Evolutionary conservation across 2,329 filamentous ascomycete genomes (phyloP).

Genomic region (Ophiostoma angusticollis): DNA sequence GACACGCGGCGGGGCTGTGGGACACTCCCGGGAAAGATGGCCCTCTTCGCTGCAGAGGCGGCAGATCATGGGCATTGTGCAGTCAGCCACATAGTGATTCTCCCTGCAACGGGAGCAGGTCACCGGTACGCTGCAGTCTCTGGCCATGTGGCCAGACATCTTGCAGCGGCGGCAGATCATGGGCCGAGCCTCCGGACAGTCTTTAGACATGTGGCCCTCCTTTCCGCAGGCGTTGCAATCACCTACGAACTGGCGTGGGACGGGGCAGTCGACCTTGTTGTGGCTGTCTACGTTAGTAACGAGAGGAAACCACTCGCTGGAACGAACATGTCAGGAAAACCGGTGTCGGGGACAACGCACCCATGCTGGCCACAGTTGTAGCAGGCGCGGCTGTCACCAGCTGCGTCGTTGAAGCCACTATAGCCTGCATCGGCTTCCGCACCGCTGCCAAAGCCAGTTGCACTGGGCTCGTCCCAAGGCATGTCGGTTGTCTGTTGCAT

Average conservation of each 20-base stretch:
- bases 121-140: conserved; percentile 44
- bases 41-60: conserved; percentile 32
- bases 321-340: neutral
- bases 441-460: conserved; percentile 6
- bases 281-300: too few relatives aligned
- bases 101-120: conserved; percentile 33
- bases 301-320: too few relatives aligned
- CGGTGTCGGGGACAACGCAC: conserved; percentile 15
- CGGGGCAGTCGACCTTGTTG: conserved; percentile 49
- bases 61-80: conserved; percentile 26
- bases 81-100: conserved; percentile 40
- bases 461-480: too few relatives aligned
- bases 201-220: conserved; percentile 38
- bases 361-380: conserved; percentile 47
- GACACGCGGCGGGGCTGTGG: conserved; percentile 35
- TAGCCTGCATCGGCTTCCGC: conserved; percentile 4
- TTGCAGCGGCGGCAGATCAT: conserved; percentile 29
- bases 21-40: conserved; percentile 42
- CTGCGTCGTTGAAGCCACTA: conserved; percentile 14
- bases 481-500: too few relatives aligned
- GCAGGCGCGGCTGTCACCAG: conserved; percentile 34
- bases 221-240: conserved; percentile 30
- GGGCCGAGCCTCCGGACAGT: conserved; percentile 31
- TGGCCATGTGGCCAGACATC: conserved; percentile 39
- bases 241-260: conserved; percentile 31